phyloP scores from a whole-genome alignment of 345 rosid genomes.

The Rhodamnia rubescens region DNA sequence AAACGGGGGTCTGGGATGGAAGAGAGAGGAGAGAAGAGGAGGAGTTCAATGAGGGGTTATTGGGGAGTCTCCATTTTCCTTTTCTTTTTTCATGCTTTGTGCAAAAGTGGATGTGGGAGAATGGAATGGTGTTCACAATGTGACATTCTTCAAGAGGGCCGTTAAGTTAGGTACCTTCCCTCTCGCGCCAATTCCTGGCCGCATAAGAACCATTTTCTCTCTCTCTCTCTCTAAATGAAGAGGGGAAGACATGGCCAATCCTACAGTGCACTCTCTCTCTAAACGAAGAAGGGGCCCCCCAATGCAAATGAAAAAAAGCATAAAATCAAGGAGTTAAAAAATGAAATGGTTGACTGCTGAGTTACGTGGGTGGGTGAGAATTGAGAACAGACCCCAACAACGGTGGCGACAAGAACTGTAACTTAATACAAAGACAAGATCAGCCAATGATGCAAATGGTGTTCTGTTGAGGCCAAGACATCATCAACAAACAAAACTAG shows the following conservation, averaged over 20 bases:
- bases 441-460: not conserved
- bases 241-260: not conserved
- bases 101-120: conserved; percentile 13
- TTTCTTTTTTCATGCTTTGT: not conserved
- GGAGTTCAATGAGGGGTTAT: conserved; percentile 6
- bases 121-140: conserved; percentile 9
- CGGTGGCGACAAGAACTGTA: not conserved
- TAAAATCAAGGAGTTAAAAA: not conserved
- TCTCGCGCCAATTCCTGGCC: conserved; percentile 89
- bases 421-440: not conserved
- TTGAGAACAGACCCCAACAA: not conserved
- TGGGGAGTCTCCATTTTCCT: not conserved
- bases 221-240: not conserved
- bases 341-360: not conserved
- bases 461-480: not conserved
- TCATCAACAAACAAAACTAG: not conserved
- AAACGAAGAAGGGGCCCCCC: not conserved
- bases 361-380: not conserved
- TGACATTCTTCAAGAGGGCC: conserved; percentile 44
- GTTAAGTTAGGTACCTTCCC: conserved; percentile 52
- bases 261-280: not conserved
- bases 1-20: not conserved
- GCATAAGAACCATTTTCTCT: conserved; percentile 19
- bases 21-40: not conserved
- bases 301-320: not conserved